A percentile compares a stretch with the other conserved stretches of the same genome.
These are phyloP conservation scores for Neopestalotiopsis sp. DNA, from an alignment of 2,329 filamentous ascomycete species.

Conservation along the genomic window DNA sequence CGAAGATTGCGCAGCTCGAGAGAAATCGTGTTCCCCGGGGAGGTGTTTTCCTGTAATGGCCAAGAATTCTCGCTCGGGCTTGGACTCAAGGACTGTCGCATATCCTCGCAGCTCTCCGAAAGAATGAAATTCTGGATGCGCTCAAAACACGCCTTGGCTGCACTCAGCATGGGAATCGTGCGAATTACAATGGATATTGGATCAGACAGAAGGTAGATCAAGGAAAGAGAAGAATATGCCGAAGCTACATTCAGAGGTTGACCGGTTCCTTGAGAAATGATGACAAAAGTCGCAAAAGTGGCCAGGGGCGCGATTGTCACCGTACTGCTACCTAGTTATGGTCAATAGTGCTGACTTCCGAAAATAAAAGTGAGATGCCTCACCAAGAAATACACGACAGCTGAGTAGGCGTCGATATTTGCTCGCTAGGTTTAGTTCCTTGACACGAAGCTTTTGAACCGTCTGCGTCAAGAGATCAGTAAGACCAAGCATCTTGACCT, in stretches of 20 bases:
- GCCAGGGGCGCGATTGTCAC: not conserved
- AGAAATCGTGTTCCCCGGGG: not conserved
- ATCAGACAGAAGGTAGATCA: not conserved
- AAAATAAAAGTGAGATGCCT: not conserved
- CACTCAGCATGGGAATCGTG: not conserved
- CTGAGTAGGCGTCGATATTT: constrained; percentile 38
- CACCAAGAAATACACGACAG: not conserved
- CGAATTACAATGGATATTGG: not conserved
- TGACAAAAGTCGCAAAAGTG: not conserved
- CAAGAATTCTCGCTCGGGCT: not conserved
- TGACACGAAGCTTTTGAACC: constrained; percentile 38
- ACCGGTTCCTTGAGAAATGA: not conserved
- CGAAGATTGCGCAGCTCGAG: not conserved
- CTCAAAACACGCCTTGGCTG: not conserved
- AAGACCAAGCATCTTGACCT: constrained; percentile 47
- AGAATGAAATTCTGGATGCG: not conserved
- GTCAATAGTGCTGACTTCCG: not conserved
- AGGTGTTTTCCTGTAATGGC: not conserved
- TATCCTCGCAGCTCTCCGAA: not conserved
- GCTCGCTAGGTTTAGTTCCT: constrained; percentile 42
- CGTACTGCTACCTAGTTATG: not conserved
- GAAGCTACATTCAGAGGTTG: not conserved
- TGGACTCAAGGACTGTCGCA: not conserved
- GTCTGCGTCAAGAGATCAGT: constrained; percentile 33
- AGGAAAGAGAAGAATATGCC: not conserved